Evolutionary conservation across 805 yeast species (phyloP).

Genomic region (Nakazawaea molendinolei): DNA sequence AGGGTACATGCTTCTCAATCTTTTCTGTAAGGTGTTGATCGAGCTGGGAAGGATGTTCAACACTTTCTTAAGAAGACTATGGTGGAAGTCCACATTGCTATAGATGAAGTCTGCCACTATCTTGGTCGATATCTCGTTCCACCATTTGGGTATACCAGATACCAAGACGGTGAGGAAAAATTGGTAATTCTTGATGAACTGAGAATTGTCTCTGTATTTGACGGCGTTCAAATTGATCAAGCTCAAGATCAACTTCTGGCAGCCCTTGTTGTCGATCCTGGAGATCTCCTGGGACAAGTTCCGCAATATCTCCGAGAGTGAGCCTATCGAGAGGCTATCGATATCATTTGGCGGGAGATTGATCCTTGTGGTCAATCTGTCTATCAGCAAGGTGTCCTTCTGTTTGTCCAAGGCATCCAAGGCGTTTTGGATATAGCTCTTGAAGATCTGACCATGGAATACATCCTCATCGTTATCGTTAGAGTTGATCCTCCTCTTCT

Average conservation of each 20-base stretch:
- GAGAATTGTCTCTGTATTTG: constrained; percentile 25
- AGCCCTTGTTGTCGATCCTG: constrained; percentile 52
- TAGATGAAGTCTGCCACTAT: constrained; percentile 56
- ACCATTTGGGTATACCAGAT: constrained; percentile 84
- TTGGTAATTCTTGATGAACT: constrained; percentile 49
- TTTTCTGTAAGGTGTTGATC: constrained; percentile 52
- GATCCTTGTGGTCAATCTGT: constrained; percentile 54
- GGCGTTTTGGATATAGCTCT: constrained; percentile 53
- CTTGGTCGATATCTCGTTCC: constrained; percentile 70
- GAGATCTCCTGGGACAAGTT: constrained; percentile 59
- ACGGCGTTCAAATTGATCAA: constrained; percentile 65
- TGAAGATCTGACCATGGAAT: constrained; percentile 21
- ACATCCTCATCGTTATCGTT: constrained; percentile 3
- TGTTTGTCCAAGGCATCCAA: constrained; percentile 60
- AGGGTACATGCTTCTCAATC: constrained; percentile 63
- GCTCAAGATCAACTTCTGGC: constrained; percentile 49
- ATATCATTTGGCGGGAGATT: constrained; percentile 42
- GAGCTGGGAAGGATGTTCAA: constrained; percentile 78
- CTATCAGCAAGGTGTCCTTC: constrained; percentile 49
- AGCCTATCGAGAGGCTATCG: constrained; percentile 47
- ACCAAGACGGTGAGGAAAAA: constrained; percentile 73
- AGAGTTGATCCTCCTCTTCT: constrained; percentile 6
- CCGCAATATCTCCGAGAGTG: constrained; percentile 49
- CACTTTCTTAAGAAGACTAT: constrained; percentile 57
- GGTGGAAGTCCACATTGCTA: constrained; percentile 37